A percentile compares a stretch with the other conserved stretches of the same genome.
phyloP scores from a whole-genome alignment of 352 stramenopile species.

The Phytophthora brassicae region DNA sequence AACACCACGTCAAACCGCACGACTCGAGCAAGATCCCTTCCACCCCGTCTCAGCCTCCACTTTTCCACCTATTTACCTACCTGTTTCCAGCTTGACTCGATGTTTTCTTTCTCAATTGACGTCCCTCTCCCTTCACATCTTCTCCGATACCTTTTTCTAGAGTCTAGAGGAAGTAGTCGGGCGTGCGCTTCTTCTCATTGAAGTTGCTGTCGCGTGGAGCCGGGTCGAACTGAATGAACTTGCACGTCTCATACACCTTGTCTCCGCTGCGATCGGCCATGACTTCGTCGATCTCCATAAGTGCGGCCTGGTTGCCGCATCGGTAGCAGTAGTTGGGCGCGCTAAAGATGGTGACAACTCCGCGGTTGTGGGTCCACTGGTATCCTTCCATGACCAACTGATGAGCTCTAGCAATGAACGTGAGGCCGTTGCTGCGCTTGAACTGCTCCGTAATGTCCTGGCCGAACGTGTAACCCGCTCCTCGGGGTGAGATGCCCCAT shows the following conservation, averaged over 20 bases:
- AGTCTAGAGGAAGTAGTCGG: slow-evolving; percentile 94
- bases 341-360: slow-evolving; percentile 92
- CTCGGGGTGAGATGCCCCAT: slow-evolving; percentile 86
- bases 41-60: slow-evolving; percentile 18
- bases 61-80: slow-evolving; percentile 13
- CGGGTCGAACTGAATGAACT: slow-evolving; percentile 92
- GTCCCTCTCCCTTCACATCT: not conserved
- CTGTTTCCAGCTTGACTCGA: slow-evolving; percentile 18
- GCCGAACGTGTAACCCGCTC: slow-evolving; percentile 86
- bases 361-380: slow-evolving; percentile 92
- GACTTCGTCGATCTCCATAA: slow-evolving; percentile 95
- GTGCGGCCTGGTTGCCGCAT: slow-evolving; percentile 95
- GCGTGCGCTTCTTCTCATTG: slow-evolving; percentile 91
- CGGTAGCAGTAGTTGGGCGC: slow-evolving; percentile 96
- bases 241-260: slow-evolving; percentile 92
- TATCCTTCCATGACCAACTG: slow-evolving; percentile 95
- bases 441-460: slow-evolving; percentile 90
- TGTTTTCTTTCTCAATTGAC: slow-evolving; percentile 13
- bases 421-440: slow-evolving; percentile 88
- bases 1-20: slow-evolving; percentile 18
- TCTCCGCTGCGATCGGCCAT: slow-evolving; percentile 86
- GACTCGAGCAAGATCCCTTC: slow-evolving; percentile 8
- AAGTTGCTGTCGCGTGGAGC: slow-evolving; percentile 90
- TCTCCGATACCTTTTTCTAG: too few species aligned
- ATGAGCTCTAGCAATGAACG: slow-evolving; percentile 85